These are phyloP conservation scores for Alliaria petiolata DNA, from an alignment of 345 rosid genomes.

Conservation along the genomic window DNA sequence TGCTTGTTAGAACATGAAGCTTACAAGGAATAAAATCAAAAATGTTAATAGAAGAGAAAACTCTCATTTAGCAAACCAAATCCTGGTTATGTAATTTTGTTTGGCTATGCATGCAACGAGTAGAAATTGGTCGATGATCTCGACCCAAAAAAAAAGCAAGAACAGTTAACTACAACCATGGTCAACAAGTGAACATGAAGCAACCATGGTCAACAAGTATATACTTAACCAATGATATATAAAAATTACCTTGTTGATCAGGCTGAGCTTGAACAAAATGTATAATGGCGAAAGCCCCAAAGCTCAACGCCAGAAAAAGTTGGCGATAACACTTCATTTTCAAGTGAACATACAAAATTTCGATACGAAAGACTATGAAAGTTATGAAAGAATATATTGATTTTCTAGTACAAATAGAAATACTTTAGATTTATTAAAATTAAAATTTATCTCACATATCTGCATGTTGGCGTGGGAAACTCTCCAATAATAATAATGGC, in stretches of 20 bases:
- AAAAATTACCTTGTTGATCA: background rate
- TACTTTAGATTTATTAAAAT: background rate
- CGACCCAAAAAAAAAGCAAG: too few relatives aligned
- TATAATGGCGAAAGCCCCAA: background rate
- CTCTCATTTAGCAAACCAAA: background rate
- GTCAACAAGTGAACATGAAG: background rate
- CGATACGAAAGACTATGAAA: background rate
- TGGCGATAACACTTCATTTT: background rate
- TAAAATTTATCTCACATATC: background rate
- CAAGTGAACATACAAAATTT: background rate
- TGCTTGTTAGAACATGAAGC: background rate
- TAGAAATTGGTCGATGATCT: background rate
- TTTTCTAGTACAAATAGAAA: background rate
- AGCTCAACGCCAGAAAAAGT: background rate
- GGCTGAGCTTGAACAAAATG: slow-evolving; percentile 22
- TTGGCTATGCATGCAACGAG: too few relatives aligned
- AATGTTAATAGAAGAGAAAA: background rate
- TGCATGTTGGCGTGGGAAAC: background rate
- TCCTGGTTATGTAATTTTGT: too few relatives aligned
- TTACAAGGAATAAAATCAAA: background rate
- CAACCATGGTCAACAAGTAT: too few relatives aligned
- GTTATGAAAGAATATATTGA: background rate
- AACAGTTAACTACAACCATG: too few relatives aligned
- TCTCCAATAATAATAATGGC: background rate
- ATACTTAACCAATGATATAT: background rate